phyloP scores from a whole-genome alignment of 495 filamentous ascomycete species.

The Tetracladium setigerum region DNA sequence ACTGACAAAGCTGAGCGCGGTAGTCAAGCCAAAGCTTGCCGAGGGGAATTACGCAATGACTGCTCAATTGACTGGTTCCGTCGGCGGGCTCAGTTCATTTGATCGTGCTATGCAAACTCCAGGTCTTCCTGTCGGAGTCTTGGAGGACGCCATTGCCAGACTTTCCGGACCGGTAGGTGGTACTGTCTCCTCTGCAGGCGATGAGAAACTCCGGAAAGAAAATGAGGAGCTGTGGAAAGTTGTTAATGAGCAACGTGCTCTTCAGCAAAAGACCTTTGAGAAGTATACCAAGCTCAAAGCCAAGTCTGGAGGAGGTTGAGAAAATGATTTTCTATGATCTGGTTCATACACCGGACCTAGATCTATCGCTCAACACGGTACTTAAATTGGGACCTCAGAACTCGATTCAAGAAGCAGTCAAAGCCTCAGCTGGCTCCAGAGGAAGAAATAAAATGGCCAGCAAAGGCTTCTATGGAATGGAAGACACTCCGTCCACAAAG shows the following conservation, averaged over 20 bases:
- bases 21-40: conserved; percentile 65
- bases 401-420: too few species aligned
- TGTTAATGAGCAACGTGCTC: conserved; percentile 37
- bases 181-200: conserved; percentile 20
- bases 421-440: too few species aligned
- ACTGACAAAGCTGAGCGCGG: conserved; percentile 45
- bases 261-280: conserved; percentile 40
- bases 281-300: conserved; percentile 27
- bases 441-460: too few species aligned
- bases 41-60: conserved; percentile 63
- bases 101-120: conserved; percentile 1
- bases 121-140: conserved; percentile 19
- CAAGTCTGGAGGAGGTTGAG: conserved; percentile 7
- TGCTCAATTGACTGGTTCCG: conserved; percentile 47
- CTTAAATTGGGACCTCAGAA: too few species aligned
- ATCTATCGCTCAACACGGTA: too few species aligned
- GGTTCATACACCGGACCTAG: too few species aligned
- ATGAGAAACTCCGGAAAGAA: conserved; percentile 36
- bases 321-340: too few species aligned
- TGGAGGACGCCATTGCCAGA: conserved; percentile 31
- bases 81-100: conserved; percentile 12
- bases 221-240: conserved; percentile 46
- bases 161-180: conserved; percentile 24
- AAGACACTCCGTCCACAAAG: too few species aligned
- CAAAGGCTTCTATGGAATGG: too few species aligned